Evolutionary conservation across 2,329 filamentous ascomycete species (phyloP).

Genomic region (Talaromyces sp.): DNA sequence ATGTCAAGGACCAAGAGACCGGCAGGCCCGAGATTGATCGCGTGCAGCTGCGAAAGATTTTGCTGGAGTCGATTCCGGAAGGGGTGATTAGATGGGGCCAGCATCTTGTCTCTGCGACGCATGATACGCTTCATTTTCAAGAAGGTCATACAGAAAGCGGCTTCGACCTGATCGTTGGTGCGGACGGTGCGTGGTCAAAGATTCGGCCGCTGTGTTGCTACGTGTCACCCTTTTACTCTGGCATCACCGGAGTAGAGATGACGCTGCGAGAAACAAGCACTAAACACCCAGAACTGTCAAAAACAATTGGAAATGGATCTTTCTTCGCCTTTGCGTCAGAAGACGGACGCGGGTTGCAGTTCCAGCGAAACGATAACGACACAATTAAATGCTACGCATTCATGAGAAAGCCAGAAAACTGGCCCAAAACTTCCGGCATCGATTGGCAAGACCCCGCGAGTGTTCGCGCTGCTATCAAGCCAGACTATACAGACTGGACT

Average conservation of each 20-base stretch:
- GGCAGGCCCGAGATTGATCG: conserved; percentile 25
- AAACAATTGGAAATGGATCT: conserved; percentile 17
- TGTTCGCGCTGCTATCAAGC: conserved; percentile 5
- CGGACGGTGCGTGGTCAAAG: conserved; percentile 24
- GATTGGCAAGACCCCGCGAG: conserved; percentile 1
- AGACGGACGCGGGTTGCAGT: conserved; percentile 19
- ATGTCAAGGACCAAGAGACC: conserved; percentile 2
- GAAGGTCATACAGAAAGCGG: conserved; percentile 10
- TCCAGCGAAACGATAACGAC: conserved; percentile 19
- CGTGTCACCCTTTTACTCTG: conserved; percentile 19
- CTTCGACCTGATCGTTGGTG: conserved; percentile 23
- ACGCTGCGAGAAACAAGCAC: conserved; percentile 16
- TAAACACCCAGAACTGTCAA: conserved; percentile 16
- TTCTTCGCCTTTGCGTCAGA: conserved; percentile 14
- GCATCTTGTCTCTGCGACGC: conserved; percentile 16
- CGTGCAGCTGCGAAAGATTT: conserved; percentile 17
- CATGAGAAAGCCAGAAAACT: conserved; percentile 8
- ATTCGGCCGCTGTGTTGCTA: conserved; percentile 21
- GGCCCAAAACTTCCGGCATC: conserved; percentile 5
- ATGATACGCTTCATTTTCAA: conserved; percentile 11
- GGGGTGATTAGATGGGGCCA: conserved; percentile 20
- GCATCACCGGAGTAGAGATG: conserved; percentile 15
- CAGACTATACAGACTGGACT: conserved; percentile 7
- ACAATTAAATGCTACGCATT: conserved; percentile 12
- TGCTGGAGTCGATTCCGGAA: conserved; percentile 20